Percentiles rank a stretch among this genome's conserved stretches.
These are phyloP conservation scores for Salix caprea DNA, from an alignment of 345 rosid genomes.

Conservation along the genomic window DNA sequence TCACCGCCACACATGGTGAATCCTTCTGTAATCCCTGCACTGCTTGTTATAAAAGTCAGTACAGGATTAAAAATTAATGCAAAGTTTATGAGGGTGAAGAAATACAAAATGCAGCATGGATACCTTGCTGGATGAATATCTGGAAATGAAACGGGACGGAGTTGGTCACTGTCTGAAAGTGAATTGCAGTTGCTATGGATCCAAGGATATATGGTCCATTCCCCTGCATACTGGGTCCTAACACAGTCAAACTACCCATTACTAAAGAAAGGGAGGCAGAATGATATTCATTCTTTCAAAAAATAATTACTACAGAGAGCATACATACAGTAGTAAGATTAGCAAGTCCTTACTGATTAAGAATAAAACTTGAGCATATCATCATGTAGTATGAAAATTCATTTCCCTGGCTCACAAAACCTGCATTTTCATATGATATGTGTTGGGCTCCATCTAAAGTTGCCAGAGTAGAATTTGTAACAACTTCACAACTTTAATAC, in stretches of 20 bases:
- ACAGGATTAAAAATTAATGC: neutral
- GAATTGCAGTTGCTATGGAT: conserved; percentile 96
- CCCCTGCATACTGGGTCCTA: conserved; percentile 53
- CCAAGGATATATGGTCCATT: conserved; percentile 97
- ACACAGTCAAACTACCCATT: conserved; percentile 11
- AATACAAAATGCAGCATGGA: neutral
- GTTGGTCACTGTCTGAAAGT: conserved; percentile 81
- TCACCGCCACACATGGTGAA: conserved; percentile 99
- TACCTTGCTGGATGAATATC: conserved; percentile 97
- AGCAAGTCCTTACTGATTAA: conserved; percentile 63
- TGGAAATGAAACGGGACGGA: conserved; percentile 74
- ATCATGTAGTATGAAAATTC: conserved; percentile 99
- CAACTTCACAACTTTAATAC: conserved; percentile 15
- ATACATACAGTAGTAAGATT: neutral
- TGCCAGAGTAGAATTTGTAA: neutral
- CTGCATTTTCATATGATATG: conserved; percentile 40
- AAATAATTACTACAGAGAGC: neutral
- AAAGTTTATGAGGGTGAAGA: conserved; percentile 2
- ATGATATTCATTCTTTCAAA: neutral
- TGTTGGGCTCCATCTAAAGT: conserved; percentile 3
- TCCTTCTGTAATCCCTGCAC: conserved; percentile 97
- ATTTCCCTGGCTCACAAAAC: conserved; percentile 96
- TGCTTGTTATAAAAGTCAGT: conserved; percentile 33
- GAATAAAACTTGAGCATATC: conserved; percentile 98
- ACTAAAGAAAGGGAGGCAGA: neutral